A percentile compares a stretch with the other conserved stretches of the same genome.
phyloP scores from a whole-genome alignment of 805 yeast genomes.

The Candida michaelii region DNA sequence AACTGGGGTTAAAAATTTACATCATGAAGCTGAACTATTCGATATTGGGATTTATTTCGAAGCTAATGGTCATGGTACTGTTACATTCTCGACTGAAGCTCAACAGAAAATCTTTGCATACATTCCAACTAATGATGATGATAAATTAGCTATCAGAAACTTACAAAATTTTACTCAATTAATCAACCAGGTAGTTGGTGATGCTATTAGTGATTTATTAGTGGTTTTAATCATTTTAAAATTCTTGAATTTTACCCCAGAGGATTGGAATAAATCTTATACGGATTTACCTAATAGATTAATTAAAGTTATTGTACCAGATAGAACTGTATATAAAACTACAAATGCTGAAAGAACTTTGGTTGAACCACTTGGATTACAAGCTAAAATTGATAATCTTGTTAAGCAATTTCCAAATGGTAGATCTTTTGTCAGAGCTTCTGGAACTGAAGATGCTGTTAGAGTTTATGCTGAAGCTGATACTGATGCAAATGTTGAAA shows the following conservation, averaged over 20 bases:
- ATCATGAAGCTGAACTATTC: slow-evolving; percentile 81
- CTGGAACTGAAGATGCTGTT: slow-evolving; percentile 97
- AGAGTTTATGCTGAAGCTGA: slow-evolving; percentile 91
- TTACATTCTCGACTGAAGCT: slow-evolving; percentile 63
- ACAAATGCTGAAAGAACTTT: slow-evolving; percentile 88
- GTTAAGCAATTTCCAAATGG: slow-evolving; percentile 60
- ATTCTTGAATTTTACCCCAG: slow-evolving; percentile 57
- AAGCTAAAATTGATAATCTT: slow-evolving; percentile 62
- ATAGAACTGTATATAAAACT: slow-evolving; percentile 75
- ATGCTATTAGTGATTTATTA: slow-evolving; percentile 89
- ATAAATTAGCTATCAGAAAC: slow-evolving; percentile 50
- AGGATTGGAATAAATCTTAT: slow-evolving; percentile 74
- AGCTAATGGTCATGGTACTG: slow-evolving; percentile 99
- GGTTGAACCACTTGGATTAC: slow-evolving; percentile 75
- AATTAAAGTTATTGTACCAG: slow-evolving; percentile 78
- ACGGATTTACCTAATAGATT: slow-evolving; percentile 84
- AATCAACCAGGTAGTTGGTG: slow-evolving; percentile 98
- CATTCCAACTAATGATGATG: slow-evolving; percentile 40
- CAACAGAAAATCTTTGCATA: slow-evolving; percentile 35
- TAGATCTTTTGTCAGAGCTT: slow-evolving; percentile 92
- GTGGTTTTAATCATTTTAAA: slow-evolving; percentile 67
- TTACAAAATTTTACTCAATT: slow-evolving; percentile 63
- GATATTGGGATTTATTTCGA: slow-evolving; percentile 95
- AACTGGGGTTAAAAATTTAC: slow-evolving; percentile 95
- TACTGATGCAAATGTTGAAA: slow-evolving; percentile 31